A percentile compares a stretch with the other conserved stretches of the same genome.
Conservation (phyloP, 176 grass and related monocot genomes). For the Musa itinerans region DNA sequence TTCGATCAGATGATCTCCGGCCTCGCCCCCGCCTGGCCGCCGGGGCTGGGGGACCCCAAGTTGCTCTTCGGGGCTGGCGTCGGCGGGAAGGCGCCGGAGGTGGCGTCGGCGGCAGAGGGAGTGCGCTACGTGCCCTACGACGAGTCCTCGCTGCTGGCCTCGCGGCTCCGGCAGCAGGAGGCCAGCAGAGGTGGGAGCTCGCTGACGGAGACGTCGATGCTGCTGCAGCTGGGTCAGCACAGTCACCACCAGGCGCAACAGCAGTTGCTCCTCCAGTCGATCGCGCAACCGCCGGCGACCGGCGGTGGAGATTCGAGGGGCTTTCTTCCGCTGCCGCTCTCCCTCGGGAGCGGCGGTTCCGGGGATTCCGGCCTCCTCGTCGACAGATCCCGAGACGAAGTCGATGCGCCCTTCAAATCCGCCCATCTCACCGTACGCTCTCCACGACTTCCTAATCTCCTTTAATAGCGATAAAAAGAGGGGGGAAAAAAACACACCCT, state of each 20-base stretch:
- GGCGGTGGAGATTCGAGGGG: constrained; percentile 9
- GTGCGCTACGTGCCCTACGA: constrained; percentile 28
- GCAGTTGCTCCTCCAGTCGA: constrained; percentile 35
- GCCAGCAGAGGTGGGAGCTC: constrained; percentile 34
- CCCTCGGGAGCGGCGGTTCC: constrained; percentile 24
- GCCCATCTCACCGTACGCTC: constrained; percentile 46
- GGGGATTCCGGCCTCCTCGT: constrained; percentile 2
- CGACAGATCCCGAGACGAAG: constrained; percentile 29
- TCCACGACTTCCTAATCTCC: background rate
- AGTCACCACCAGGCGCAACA: constrained; percentile 18
- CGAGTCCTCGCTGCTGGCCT: constrained; percentile 48
- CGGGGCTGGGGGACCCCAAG: constrained; percentile 53
- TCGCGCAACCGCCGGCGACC: constrained; percentile 17
- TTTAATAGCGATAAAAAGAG: no score
- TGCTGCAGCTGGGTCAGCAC: constrained; percentile 36
- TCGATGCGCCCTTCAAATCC: constrained; percentile 77
- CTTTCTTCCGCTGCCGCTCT: constrained; percentile 3
- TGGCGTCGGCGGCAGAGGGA: constrained; percentile 15
- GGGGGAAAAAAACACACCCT: background rate
- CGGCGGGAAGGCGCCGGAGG: constrained; percentile 7
- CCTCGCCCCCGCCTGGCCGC: constrained; percentile 54
- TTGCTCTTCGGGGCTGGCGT: constrained; percentile 39
- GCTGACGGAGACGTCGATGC: constrained; percentile 34
- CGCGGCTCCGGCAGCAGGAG: constrained; percentile 60
- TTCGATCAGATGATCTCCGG: constrained; percentile 85